Conservation (phyloP, 1,284 basidiomycete genomes). For the Serendipita sp. region DNA sequence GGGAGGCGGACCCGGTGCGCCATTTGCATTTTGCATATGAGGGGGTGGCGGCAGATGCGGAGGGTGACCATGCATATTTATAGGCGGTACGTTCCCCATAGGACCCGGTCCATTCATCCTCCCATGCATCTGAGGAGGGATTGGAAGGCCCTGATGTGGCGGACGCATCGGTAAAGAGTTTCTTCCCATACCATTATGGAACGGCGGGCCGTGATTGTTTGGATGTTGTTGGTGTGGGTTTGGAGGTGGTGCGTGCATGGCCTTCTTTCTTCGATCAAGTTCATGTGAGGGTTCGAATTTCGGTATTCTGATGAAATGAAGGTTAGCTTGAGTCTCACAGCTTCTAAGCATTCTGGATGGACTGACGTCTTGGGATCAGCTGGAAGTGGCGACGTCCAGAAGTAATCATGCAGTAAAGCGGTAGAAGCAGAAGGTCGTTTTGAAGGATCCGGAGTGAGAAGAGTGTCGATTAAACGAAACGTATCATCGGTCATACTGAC, state of each 20-base stretch:
- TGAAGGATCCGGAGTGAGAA: neutral
- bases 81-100: neutral
- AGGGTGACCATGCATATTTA: neutral
- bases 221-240: neutral
- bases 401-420: neutral
- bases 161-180: neutral
- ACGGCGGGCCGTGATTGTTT: neutral
- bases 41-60: neutral
- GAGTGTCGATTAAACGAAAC: neutral
- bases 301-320: neutral
- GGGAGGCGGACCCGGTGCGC: too few relatives aligned
- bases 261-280: neutral
- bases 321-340: neutral
- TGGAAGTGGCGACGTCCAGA: neutral
- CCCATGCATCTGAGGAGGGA: neutral
- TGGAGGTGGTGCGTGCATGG: neutral
- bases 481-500: neutral
- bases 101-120: neutral
- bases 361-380: neutral
- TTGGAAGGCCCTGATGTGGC: neutral
- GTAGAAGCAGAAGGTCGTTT: neutral
- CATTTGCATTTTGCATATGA: too few relatives aligned
- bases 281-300: neutral
- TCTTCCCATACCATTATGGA: neutral
- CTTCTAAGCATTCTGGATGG: neutral